These are phyloP conservation scores for Salmacisia buchloeana DNA, from an alignment of 1,284 basidiomycete genomes.

Conservation along the genomic window DNA sequence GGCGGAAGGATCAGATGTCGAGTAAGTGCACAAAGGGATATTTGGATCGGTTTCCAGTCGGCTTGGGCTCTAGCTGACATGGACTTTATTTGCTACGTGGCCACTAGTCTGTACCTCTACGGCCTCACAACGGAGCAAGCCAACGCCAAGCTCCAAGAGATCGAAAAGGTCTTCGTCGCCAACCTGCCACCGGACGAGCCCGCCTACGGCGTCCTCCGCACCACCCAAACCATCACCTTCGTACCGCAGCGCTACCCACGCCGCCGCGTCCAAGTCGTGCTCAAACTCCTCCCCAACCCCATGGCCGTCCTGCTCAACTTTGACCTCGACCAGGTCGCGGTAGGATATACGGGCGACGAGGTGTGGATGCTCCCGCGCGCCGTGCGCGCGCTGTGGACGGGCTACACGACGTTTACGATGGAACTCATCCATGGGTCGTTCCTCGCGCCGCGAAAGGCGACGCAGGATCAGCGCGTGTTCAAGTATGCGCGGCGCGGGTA, in stretches of 20 bases:
- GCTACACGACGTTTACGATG: constrained; percentile 16
- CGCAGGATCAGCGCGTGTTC: constrained; percentile 18
- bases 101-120: constrained; percentile 9
- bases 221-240: constrained; percentile 19
- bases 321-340: constrained; percentile 18
- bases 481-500: constrained; percentile 20
- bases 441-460: constrained; percentile 15
- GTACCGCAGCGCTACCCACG: constrained; percentile 11
- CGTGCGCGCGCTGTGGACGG: constrained; percentile 15
- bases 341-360: constrained; percentile 16
- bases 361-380: constrained; percentile 22
- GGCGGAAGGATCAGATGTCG: constrained; percentile 5
- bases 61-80: background rate
- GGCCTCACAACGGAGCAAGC: constrained; percentile 3
- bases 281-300: constrained; percentile 14
- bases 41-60: background rate
- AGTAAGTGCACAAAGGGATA: constrained; percentile 7
- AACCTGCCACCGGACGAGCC: background rate
- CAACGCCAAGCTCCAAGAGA: constrained; percentile 6
- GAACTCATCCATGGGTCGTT: constrained; percentile 20
- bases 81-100: background rate
- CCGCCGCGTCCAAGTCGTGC: constrained; percentile 19
- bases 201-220: background rate
- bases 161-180: constrained; percentile 4
- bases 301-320: constrained; percentile 21